Evolutionary conservation across 2,329 filamentous ascomycete genomes (phyloP).

Genomic region (Fusarium kyushuense): DNA sequence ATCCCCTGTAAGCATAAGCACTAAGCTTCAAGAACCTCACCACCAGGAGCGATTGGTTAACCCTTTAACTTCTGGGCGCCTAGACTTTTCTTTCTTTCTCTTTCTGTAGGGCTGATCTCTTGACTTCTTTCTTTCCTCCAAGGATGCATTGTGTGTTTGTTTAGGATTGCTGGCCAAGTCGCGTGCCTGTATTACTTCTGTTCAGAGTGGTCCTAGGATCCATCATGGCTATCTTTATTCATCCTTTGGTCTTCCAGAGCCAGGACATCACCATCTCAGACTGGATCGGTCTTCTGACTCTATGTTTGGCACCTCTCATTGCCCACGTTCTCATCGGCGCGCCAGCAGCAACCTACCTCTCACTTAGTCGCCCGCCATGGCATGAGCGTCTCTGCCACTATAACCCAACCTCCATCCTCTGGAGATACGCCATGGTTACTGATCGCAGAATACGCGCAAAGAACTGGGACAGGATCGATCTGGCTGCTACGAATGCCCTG

Average conservation of each 20-base stretch:
- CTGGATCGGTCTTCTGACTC: conserved; percentile 21
- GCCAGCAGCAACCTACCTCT: conserved; percentile 12
- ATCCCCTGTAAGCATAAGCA: background rate
- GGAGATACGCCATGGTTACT: conserved; percentile 19
- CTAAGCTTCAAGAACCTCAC: background rate
- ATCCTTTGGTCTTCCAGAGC: conserved; percentile 15
- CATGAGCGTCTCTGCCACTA: conserved; percentile 30
- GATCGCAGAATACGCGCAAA: conserved; percentile 17
- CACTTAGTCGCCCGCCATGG: conserved; percentile 12
- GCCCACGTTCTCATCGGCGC: conserved; percentile 26
- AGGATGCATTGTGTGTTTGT: background rate
- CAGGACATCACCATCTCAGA: conserved; percentile 6
- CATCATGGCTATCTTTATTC: background rate
- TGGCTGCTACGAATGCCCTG: conserved; percentile 15
- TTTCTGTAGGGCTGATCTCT: background rate
- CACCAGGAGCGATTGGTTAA: background rate
- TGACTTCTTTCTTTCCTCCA: fast-evolving
- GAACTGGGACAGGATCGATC: conserved; percentile 13
- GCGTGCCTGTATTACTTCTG: no score
- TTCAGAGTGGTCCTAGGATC: fast-evolving
- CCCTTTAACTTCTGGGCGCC: background rate
- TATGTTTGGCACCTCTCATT: conserved; percentile 27
- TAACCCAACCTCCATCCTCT: conserved; percentile 30
- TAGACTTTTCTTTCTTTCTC: background rate
- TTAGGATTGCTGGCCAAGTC: background rate